A percentile compares a stretch with the other conserved stretches of the same genome.
phyloP scores from a whole-genome alignment of 192 early-diverging fungal genomes.

The Lunasporangiospora selenospora region DNA sequence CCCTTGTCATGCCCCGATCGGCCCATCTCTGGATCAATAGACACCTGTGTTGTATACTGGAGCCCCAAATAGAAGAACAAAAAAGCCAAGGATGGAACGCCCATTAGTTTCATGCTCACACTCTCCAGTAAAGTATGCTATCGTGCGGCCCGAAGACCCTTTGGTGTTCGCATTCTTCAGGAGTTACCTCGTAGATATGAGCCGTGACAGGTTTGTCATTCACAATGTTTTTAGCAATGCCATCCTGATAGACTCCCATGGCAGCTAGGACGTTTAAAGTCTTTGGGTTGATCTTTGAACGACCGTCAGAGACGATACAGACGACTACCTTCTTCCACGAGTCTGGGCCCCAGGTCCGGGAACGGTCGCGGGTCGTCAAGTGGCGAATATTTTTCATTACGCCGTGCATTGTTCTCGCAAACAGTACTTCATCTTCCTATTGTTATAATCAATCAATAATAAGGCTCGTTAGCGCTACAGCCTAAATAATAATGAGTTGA shows the following conservation, averaged over 20 bases:
- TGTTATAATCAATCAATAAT: background rate
- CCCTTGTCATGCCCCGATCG: constrained; percentile 62
- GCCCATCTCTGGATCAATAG: constrained; percentile 71
- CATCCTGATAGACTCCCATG: constrained; percentile 81
- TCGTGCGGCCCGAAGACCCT: too few relatives aligned
- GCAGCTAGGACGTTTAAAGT: constrained; percentile 69
- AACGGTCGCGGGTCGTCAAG: constrained; percentile 74
- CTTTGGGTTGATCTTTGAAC: constrained; percentile 68
- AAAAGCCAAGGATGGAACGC: background rate
- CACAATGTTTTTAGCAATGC: constrained; percentile 64
- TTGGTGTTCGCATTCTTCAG: too few relatives aligned
- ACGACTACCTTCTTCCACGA: constrained; percentile 83
- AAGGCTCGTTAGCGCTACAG: background rate
- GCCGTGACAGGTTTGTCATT: constrained; percentile 65
- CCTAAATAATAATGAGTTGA: constrained; percentile 3
- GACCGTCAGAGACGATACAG: constrained; percentile 78
- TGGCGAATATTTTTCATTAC: constrained; percentile 88
- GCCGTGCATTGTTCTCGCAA: constrained; percentile 81
- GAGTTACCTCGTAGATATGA: constrained; percentile 55
- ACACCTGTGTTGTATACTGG: constrained; percentile 76
- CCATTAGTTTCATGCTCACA: constrained; percentile 3
- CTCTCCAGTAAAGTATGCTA: too few relatives aligned
- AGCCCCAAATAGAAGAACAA: background rate
- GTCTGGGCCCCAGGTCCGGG: constrained; percentile 66
- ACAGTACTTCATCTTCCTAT: constrained; percentile 84